Base-by-base conservation (phyloP, 2,329 filamentous ascomycete genomes). In the Diaporthe nobilis region DNA sequence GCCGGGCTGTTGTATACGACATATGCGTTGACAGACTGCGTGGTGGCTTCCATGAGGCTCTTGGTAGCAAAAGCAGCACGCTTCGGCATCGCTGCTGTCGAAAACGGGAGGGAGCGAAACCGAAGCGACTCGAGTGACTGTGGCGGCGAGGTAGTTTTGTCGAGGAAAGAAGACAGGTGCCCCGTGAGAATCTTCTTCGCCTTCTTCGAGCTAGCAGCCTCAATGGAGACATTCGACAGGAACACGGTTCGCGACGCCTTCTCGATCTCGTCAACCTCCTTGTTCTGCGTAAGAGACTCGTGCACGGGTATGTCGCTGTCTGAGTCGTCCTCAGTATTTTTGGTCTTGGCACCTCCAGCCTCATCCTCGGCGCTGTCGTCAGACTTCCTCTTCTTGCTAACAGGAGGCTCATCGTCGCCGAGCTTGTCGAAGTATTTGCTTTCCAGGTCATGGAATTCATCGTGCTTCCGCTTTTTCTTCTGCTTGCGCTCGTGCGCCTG, bases 21-120 rank as follows among this genome's bases (percentile, higher is more conserved):
- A 82, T 99, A 99, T 63, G 97, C 97, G 82, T 99, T 98, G 76
- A 96, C 95, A 77, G 94, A 97, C 81, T 94, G 95, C 1, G 96
- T 97, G 1, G 97, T 99, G 28, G 95, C 92, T 77, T 94, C 93
- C 93, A 98, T 96, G 75, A 98, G 88, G 34, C 95, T 93, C 83
- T 96, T 95, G 80, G 95, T 97, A 77, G 96, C 97, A 83, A 92
- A 98, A 34, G 97, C 94, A n/a, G 96, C 97, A 77, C 96, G 94
- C 86, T 98, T 98, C 68, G 97, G 97, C 74, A 98, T 90, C 22
- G 92, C 88, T 49, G 88, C 90, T 39, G 92, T 92, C 7, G 94
- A 90, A 83, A 97, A 98, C 3, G 97, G 94, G 20, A 95, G 95
- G 10, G 96, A 98, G 75, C 97, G 94, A 88, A 98, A 99, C 31